Evolutionary conservation across 768 basidiomycete genomes (phyloP).

Genomic region (Podaxis rugospora): DNA sequence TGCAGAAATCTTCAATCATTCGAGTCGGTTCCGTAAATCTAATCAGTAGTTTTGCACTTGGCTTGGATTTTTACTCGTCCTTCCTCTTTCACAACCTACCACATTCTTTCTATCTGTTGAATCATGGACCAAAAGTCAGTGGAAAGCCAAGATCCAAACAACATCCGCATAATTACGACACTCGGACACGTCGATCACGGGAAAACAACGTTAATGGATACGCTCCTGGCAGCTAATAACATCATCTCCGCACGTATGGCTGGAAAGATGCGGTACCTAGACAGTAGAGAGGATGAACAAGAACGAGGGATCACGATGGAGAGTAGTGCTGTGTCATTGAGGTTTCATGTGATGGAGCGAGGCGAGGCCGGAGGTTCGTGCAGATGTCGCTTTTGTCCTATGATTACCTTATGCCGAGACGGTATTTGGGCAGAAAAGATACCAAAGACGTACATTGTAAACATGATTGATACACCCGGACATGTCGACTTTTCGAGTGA

Average conservation of each 20-base stretch:
- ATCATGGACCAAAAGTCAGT: slow-evolving; percentile 16
- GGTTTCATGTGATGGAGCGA: slow-evolving; percentile 75
- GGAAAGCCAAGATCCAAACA: slow-evolving; percentile 35
- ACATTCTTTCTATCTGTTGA: background rate
- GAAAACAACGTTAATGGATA: slow-evolving; percentile 94
- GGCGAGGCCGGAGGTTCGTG: slow-evolving; percentile 52
- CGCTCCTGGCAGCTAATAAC: slow-evolving; percentile 92
- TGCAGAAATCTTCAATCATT: slow-evolving; percentile 4
- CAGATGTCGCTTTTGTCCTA: background rate
- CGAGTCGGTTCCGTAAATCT: slow-evolving; percentile 7
- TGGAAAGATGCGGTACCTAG: slow-evolving; percentile 93
- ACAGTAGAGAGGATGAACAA: slow-evolving; percentile 95
- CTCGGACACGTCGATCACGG: slow-evolving; percentile 94
- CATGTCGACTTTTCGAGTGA: slow-evolving; percentile 99
- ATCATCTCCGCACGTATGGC: slow-evolving; percentile 95
- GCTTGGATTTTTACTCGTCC: background rate
- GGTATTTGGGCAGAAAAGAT: slow-evolving; percentile 36
- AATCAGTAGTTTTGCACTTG: background rate
- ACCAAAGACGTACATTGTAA: slow-evolving; percentile 75
- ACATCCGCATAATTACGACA: slow-evolving; percentile 77
- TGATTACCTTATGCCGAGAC: background rate
- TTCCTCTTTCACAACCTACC: background rate
- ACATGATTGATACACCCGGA: slow-evolving; percentile 98
- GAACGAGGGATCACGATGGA: slow-evolving; percentile 99
- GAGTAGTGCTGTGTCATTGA: slow-evolving; percentile 88